Percentiles rank a stretch among this genome's conserved stretches.
phyloP scores from a whole-genome alignment of 768 basidiomycete genomes.

The Harrya chromipes region DNA sequence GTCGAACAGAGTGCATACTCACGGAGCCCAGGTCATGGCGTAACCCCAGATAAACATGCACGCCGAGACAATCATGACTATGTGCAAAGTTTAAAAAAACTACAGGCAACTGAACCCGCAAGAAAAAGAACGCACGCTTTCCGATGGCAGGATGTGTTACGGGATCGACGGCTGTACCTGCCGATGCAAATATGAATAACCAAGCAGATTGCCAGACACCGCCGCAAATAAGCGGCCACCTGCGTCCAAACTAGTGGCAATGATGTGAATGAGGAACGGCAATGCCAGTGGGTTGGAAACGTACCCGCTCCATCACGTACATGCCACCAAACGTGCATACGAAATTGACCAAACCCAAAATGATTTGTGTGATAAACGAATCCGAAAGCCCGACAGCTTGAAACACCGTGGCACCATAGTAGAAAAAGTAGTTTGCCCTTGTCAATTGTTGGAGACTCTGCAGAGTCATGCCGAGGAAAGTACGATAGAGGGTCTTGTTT shows the following conservation, averaged over 20 bases:
- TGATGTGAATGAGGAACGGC: not conserved
- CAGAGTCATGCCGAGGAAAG: conserved; percentile 58
- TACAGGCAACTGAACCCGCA: not conserved
- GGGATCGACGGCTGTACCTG: conserved; percentile 63
- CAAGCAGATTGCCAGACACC: conserved; percentile 68
- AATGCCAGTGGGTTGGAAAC: conserved; percentile 11
- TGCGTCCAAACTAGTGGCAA: conserved; percentile 54
- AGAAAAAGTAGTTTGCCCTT: conserved; percentile 69
- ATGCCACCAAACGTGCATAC: conserved; percentile 69
- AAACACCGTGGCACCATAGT: conserved; percentile 66
- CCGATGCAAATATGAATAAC: conserved; percentile 72
- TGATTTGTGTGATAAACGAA: conserved; percentile 70
- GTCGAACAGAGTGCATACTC: conserved; percentile 6
- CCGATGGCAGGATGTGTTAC: conserved; percentile 46
- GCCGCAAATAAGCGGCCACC: conserved; percentile 61
- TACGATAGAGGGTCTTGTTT: conserved; percentile 63
- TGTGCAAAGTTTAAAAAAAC: conserved; percentile 1
- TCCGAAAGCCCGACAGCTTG: conserved; percentile 62
- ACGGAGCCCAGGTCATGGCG: conserved; percentile 69
- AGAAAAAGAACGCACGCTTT: conserved; percentile 37
- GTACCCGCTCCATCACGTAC: conserved; percentile 65
- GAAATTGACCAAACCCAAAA: conserved; percentile 73
- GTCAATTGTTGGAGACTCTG: conserved; percentile 74
- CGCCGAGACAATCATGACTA: conserved; percentile 63
- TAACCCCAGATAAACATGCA: conserved; percentile 72